Percentiles rank a stretch among this genome's conserved stretches.
phyloP scores from a whole-genome alignment of 352 stramenopile species.

The Phytophthora pini region DNA sequence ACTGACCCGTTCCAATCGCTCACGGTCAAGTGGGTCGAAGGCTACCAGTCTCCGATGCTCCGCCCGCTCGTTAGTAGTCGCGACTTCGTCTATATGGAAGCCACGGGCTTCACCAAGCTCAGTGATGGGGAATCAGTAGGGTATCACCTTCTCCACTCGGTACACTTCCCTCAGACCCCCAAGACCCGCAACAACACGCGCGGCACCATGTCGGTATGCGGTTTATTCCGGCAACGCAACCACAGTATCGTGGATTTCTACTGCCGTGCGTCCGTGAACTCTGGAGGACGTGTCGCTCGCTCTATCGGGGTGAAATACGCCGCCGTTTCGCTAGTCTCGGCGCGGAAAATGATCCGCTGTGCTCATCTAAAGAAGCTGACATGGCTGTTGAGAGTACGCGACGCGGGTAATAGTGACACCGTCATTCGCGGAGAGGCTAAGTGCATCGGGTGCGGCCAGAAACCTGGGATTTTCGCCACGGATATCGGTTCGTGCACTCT shows the following conservation, averaged over 20 bases:
- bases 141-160: constrained; percentile 73
- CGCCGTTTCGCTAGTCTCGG: constrained; percentile 50
- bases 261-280: constrained; percentile 43
- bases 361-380: constrained; percentile 62
- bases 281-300: constrained; percentile 51
- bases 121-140: constrained; percentile 53
- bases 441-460: constrained; percentile 38
- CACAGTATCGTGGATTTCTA: constrained; percentile 62
- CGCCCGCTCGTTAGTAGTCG: constrained; percentile 40
- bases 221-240: constrained; percentile 55
- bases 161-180: constrained; percentile 57
- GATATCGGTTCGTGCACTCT: constrained; percentile 33
- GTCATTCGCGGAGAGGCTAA: constrained; percentile 29
- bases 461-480: constrained; percentile 32
- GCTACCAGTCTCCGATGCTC: constrained; percentile 31
- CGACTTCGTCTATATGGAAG: constrained; percentile 38
- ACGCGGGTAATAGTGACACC: not conserved
- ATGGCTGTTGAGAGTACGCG: constrained; percentile 40
- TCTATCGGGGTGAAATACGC: constrained; percentile 54
- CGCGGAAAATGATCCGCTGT: constrained; percentile 50
- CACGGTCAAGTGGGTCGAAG: constrained; percentile 56
- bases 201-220: constrained; percentile 62
- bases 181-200: constrained; percentile 47
- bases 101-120: constrained; percentile 36
- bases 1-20: constrained; percentile 55